phyloP scores from a whole-genome alignment of 495 filamentous ascomycete species.

The Trichoderma erinaceum region DNA sequence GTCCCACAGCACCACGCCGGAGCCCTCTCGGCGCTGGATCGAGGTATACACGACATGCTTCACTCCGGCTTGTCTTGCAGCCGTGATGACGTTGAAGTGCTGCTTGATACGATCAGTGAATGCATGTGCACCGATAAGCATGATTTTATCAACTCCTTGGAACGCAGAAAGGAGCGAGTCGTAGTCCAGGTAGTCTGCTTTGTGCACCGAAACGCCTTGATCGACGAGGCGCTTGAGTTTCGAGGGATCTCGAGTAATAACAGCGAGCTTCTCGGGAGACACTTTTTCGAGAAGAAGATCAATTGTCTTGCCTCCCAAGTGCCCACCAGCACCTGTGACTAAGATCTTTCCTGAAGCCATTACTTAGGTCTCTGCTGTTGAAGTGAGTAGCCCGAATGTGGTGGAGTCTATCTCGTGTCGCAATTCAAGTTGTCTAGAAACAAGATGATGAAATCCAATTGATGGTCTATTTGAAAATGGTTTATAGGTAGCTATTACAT shows the following conservation, averaged over 20 bases:
- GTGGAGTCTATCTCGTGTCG: no score
- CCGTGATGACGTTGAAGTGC: conserved; percentile 1
- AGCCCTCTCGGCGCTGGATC: conserved; percentile 3
- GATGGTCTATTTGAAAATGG: no score
- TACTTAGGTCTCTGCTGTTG: not conserved
- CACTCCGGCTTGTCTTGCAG: not conserved
- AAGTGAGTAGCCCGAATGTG: no score
- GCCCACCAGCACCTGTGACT: not conserved
- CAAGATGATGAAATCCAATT: not conserved
- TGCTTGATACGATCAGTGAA: not conserved
- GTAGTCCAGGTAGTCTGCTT: not conserved
- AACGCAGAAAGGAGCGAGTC: not conserved
- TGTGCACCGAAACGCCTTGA: not conserved
- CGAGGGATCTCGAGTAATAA: not conserved
- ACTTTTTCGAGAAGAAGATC: conserved; percentile 2
- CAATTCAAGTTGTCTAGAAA: not conserved
- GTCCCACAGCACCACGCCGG: not conserved
- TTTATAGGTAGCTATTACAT: not conserved
- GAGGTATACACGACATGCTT: conserved; percentile 2
- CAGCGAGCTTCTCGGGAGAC: not conserved
- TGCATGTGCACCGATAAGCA: not conserved
- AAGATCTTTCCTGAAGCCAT: not conserved
- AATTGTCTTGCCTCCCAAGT: not conserved
- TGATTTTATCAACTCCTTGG: not conserved
- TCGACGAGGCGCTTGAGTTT: not conserved